phyloP scores from a whole-genome alignment of 345 rosid genomes.

The Crucihimalaya himalaica region DNA sequence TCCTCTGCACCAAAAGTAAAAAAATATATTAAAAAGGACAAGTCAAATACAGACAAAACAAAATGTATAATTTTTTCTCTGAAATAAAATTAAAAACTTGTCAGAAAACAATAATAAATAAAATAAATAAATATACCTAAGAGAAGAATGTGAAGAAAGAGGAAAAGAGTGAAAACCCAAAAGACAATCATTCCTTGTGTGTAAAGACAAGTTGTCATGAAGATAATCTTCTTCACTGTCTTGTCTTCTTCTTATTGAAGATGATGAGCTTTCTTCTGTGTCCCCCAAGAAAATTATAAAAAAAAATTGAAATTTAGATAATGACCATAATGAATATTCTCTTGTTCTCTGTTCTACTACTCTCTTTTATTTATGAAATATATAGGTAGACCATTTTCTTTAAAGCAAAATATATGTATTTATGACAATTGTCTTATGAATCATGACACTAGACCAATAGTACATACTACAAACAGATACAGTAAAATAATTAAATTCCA shows the following conservation, averaged over 20 bases:
- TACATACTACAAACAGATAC: constrained; percentile 41
- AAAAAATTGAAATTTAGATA: neutral
- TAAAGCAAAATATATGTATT: constrained; percentile 20
- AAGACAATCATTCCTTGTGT: constrained; percentile 44
- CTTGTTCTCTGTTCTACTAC: constrained; percentile 9
- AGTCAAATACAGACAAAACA: constrained; percentile 34
- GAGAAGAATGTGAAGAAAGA: constrained; percentile 41
- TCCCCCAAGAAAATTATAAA: neutral
- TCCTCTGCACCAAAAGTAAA: constrained; percentile 33
- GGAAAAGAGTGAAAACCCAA: constrained; percentile 38
- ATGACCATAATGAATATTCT: constrained; percentile 14
- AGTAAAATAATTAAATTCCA: constrained; percentile 36
- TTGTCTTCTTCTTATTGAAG: constrained; percentile 47
- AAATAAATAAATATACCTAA: constrained; percentile 29
- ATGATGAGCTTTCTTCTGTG: constrained; percentile 39
- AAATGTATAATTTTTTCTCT: constrained; percentile 13
- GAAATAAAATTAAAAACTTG: constrained; percentile 29
- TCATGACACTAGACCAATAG: constrained; percentile 42
- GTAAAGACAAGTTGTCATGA: constrained; percentile 41
- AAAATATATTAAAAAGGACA: constrained; percentile 7
- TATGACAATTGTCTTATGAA: constrained; percentile 41
- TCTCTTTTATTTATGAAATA: neutral
- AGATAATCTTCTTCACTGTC: constrained; percentile 38
- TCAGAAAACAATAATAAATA: constrained; percentile 20
- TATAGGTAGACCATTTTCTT: neutral